Percentiles rank a stretch among this genome's conserved stretches.
Evolutionary conservation across 306 rosid genomes (phyloP).

Genomic region (Elaeagnus macrophylla): DNA sequence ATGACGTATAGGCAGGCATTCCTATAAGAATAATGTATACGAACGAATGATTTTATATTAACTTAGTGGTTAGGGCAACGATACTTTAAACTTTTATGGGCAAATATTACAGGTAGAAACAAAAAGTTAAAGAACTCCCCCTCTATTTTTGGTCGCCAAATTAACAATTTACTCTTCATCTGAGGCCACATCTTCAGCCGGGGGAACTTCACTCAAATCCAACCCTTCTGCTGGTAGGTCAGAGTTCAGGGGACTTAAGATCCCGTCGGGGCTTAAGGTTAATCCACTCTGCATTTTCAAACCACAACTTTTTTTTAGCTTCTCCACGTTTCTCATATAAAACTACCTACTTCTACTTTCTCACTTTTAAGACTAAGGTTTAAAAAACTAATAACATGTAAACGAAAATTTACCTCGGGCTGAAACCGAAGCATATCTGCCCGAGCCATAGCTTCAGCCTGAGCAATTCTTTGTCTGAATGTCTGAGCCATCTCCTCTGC

Average conservation of each 20-base stretch:
- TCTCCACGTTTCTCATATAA: background rate
- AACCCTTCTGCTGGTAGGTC: constrained; percentile 81
- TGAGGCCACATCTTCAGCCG: constrained; percentile 31
- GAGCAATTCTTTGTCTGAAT: constrained; percentile 94
- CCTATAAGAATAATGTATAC: background rate
- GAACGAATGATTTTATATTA: background rate
- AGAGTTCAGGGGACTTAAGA: constrained; percentile 59
- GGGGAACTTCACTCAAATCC: constrained; percentile 57
- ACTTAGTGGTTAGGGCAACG: background rate
- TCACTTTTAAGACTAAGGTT: background rate
- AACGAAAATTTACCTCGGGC: constrained; percentile 57
- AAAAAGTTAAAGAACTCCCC: no score
- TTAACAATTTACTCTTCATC: constrained; percentile 12
- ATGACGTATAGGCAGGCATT: no score
- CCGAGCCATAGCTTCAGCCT: constrained; percentile 99
- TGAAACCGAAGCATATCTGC: constrained; percentile 92
- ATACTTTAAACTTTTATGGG: constrained; percentile 11
- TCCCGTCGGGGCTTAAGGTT: constrained; percentile 65
- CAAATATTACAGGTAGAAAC: constrained; percentile 2
- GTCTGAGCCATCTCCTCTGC: constrained; percentile 99
- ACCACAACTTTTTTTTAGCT: background rate
- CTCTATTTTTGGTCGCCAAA: no score
- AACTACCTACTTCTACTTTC: background rate
- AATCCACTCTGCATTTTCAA: constrained; percentile 63
- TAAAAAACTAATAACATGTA: background rate